Evolutionary conservation across 495 filamentous ascomycete species (phyloP), one percentile per base, ranked within the genome.

Genomic region (Chlorociboria aeruginascens): DNA sequence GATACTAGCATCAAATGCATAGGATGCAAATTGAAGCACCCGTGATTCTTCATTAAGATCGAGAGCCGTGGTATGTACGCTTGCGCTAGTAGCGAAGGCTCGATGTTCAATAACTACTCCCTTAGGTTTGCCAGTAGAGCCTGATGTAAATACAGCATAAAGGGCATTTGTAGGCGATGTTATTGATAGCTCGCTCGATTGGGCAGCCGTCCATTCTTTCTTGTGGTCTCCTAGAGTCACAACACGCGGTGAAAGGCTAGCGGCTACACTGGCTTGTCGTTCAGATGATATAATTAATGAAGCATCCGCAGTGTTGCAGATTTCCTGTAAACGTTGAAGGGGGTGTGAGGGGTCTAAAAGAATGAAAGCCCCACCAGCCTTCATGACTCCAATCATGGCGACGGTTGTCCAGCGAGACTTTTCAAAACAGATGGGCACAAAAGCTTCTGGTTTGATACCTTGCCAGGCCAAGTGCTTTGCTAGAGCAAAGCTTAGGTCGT

Each of bases 1-100:
- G 0, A 89, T 74, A 1, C 82, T 88, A 3, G 89, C 84, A 56
- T 92, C 86, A 52, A 92, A 92, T 8, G 16, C 17, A 17, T 45
- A 51, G 3, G 32, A 28, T 3, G 40, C 29, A 28, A 51, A 51
- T 14, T 51, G 41, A 8, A 45, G 32, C 7, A 51, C 42, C 28
- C 49, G 3, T 0, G 32, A 39, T 8, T 11, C n/a, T 35, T 8
- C 4, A n/a, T n/a, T 13, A 16, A 43, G 38, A 16, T 11, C 1
- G 1, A 43, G 8, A 1, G 8, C 16, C 20, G 6, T 1, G 10
- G 29, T 14, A 13, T 17, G 16, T 3, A 29, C 16, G 2, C 3
- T 14, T 13, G 12, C 17, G 41, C 11, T 30, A 3, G 39, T 20
- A 14, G 38, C 17, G 17, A 12, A 43, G 1, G 40, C 13, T 3